Conservation (phyloP, 1,139 yeast genomes). For the Dujonia santamariae region DNA sequence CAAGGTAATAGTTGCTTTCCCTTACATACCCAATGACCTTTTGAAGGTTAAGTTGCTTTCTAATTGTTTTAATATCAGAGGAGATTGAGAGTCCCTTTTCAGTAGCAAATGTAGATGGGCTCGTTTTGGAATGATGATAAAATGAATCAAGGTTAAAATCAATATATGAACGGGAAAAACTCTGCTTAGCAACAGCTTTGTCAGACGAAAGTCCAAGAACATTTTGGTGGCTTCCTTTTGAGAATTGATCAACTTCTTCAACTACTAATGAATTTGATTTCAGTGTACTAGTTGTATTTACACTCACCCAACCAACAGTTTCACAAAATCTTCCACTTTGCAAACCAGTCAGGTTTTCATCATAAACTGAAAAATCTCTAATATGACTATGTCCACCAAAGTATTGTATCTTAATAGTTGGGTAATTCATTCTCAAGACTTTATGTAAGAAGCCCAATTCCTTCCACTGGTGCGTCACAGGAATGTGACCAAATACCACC, state of each 20-base stretch:
- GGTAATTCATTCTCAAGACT: constrained; percentile 54
- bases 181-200: constrained; percentile 12
- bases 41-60: constrained; percentile 54
- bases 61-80: constrained; percentile 37
- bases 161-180: constrained; percentile 63
- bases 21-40: constrained; percentile 64
- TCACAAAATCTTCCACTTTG: constrained; percentile 94
- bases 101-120: constrained; percentile 36
- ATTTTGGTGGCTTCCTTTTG: neutral
- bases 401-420: constrained; percentile 68
- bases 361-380: constrained; percentile 75
- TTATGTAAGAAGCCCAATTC: constrained; percentile 56
- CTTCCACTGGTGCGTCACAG: constrained; percentile 55
- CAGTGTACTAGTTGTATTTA: constrained; percentile 16
- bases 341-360: constrained; percentile 64
- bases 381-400: constrained; percentile 96
- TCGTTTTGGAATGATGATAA: constrained; percentile 51
- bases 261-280: too few relatives aligned
- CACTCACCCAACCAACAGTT: constrained; percentile 83
- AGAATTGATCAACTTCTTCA: too few relatives aligned
- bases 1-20: constrained; percentile 55
- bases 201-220: neutral
- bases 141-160: constrained; percentile 79
- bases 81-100: constrained; percentile 50
- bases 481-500: constrained; percentile 77